Evolutionary conservation across 1,284 basidiomycete species (phyloP).

Genomic region (Xerocomus amazonicus): DNA sequence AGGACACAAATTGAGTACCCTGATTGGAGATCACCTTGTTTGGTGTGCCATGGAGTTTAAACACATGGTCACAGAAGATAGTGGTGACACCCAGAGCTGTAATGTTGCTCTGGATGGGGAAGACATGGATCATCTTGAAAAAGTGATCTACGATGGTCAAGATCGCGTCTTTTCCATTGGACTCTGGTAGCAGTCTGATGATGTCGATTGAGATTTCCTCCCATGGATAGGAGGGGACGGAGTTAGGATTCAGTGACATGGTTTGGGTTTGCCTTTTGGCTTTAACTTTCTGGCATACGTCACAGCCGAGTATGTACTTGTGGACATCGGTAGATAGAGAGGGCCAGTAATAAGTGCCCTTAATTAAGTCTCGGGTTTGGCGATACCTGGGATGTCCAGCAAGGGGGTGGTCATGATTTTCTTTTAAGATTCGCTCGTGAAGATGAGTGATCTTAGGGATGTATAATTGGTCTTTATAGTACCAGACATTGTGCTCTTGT

Average conservation of each 20-base stretch:
- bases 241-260: neutral
- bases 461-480: neutral
- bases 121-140: conserved; percentile 21
- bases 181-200: conserved; percentile 26
- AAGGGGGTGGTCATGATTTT: neutral
- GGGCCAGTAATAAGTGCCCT: conserved; percentile 1
- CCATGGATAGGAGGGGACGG: neutral
- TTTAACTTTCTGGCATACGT: neutral
- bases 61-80: too few relatives aligned
- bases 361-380: neutral
- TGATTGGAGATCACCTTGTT: conserved; percentile 5
- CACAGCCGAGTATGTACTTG: neutral
- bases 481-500: neutral
- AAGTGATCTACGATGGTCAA: conserved; percentile 38
- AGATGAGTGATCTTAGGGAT: neutral
- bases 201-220: neutral
- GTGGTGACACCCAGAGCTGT: too few relatives aligned
- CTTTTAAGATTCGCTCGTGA: too few relatives aligned
- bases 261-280: neutral
- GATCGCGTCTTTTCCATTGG: conserved; percentile 34
- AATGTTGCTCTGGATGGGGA: too few relatives aligned
- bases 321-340: neutral
- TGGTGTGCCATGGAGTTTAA: neutral
- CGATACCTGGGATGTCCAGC: neutral
- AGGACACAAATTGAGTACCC: conserved; percentile 35